Evolutionary conservation across 2,329 filamentous ascomycete genomes (phyloP).

Genomic region (Fusarium sp.): DNA sequence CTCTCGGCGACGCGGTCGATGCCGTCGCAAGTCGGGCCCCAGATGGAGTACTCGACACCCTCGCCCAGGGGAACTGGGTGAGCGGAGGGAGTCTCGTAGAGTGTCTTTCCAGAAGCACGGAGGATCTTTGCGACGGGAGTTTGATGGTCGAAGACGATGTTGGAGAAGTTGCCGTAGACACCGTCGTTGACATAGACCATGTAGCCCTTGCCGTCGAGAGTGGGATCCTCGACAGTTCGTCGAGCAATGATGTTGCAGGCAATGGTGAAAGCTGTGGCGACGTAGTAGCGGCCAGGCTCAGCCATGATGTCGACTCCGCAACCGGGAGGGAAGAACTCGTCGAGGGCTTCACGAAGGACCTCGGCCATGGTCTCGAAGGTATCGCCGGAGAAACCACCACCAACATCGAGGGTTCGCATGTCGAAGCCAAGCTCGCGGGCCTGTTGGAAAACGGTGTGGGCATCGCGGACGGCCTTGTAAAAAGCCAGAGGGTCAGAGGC

Average conservation of each 20-base stretch:
- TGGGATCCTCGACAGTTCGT: constrained; percentile 82
- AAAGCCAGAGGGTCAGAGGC: constrained; percentile 94
- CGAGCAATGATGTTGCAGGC: constrained; percentile 97
- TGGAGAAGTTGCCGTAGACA: constrained; percentile 97
- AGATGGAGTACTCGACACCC: constrained; percentile 89
- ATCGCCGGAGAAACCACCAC: constrained; percentile 91
- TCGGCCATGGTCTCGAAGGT: constrained; percentile 91
- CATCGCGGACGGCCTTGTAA: constrained; percentile 89
- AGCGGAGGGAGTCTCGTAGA: constrained; percentile 67
- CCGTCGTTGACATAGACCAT: constrained; percentile 99
- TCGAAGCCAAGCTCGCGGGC: constrained; percentile 79
- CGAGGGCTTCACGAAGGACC: constrained; percentile 81
- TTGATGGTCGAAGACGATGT: constrained; percentile 99
- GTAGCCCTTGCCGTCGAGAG: constrained; percentile 76
- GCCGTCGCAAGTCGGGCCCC: constrained; percentile 97
- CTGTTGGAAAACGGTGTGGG: constrained; percentile 88
- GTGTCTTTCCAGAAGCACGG: constrained; percentile 66
- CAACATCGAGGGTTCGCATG: constrained; percentile 90
- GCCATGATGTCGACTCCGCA: constrained; percentile 85
- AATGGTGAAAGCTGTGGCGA: constrained; percentile 90
- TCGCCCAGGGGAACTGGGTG: constrained; percentile 57
- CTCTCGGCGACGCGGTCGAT: constrained; percentile 93
- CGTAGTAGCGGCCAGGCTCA: constrained; percentile 97
- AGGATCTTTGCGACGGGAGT: constrained; percentile 87
- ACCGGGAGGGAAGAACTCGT: constrained; percentile 85